A percentile compares a stretch with the other conserved stretches of the same genome.
Conservation (phyloP, 1,284 basidiomycete genomes). For the Meripilus lineatus region DNA sequence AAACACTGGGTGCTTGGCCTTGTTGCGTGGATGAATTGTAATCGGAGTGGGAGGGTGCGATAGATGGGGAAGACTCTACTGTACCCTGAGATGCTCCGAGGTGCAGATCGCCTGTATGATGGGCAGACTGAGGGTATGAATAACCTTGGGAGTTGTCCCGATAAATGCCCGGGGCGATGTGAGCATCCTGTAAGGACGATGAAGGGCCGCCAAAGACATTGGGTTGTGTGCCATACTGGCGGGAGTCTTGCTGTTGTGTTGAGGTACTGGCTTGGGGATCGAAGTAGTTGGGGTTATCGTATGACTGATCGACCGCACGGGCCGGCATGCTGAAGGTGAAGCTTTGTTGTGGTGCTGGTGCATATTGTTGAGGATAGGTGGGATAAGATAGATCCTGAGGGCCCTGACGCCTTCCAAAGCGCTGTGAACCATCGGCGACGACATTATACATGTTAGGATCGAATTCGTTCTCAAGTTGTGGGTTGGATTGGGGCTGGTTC, state of each 20-base stretch:
- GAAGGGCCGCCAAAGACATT: neutral
- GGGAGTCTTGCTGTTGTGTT: neutral
- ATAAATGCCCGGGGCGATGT: no score
- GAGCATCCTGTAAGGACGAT: no score
- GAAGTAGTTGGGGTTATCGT: conserved; percentile 4
- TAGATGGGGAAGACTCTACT: neutral
- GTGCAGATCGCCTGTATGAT: no score
- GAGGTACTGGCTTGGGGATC: neutral
- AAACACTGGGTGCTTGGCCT: neutral
- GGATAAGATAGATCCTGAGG: conserved; percentile 1
- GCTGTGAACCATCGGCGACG: conserved; percentile 10
- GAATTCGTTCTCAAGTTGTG: conserved; percentile 27
- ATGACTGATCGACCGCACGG: neutral
- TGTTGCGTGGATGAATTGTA: neutral
- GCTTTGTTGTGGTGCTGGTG: conserved; percentile 2
- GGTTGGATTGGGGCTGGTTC: conserved; percentile 15
- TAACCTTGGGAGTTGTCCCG: neutral
- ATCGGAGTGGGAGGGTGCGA: no score
- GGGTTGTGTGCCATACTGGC: neutral
- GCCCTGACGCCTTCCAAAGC: conserved; percentile 2
- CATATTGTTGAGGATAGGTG: neutral
- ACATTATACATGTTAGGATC: conserved; percentile 21
- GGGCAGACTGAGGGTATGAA: neutral
- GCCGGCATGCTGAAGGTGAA: conserved; percentile 12
- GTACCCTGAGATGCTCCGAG: no score